Percentiles rank a stretch among this genome's conserved stretches.
Evolutionary conservation across 257 asterid species (phyloP).

Genomic region (Solanum microdontum): DNA sequence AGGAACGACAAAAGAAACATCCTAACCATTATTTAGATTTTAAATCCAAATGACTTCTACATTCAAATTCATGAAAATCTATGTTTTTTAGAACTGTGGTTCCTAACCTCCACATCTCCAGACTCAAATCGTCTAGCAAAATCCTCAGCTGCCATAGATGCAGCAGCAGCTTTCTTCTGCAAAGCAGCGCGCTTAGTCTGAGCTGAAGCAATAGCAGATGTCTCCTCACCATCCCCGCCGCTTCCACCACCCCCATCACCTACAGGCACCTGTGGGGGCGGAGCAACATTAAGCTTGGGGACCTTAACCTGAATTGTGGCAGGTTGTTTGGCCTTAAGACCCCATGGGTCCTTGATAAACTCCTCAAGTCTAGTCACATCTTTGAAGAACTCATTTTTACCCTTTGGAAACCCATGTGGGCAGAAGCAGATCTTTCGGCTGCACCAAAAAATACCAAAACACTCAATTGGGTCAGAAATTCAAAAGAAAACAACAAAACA

Average conservation of each 20-base stretch:
- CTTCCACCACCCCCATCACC: conserved; percentile 10
- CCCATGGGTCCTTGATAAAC: conserved; percentile 83
- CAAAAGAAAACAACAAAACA: neutral
- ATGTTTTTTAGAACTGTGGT: neutral
- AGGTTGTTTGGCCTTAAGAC: conserved; percentile 51
- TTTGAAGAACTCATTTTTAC: conserved; percentile 43
- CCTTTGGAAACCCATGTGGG: conserved; percentile 63
- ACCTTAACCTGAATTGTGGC: conserved; percentile 79
- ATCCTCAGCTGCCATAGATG: conserved; percentile 79
- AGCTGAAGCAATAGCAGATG: conserved; percentile 47
- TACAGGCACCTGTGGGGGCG: conserved; percentile 2
- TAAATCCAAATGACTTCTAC: neutral
- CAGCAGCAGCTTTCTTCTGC: conserved; percentile 89
- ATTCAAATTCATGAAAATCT: conserved; percentile 4
- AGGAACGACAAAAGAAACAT: neutral
- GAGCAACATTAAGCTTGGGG: conserved; percentile 55
- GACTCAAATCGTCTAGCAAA: conserved; percentile 72
- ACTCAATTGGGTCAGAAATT: conserved; percentile 10
- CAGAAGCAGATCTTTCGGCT: conserved; percentile 90
- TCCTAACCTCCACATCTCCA: conserved; percentile 60
- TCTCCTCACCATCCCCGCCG: conserved; percentile 38
- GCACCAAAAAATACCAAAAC: conserved; percentile 28
- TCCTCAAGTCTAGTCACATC: conserved; percentile 67
- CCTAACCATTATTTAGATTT: neutral
- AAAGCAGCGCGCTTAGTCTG: conserved; percentile 69